Evolutionary conservation across 2,329 filamentous ascomycete species (phyloP).

Genomic region (Macroventuria anomochaeta): DNA sequence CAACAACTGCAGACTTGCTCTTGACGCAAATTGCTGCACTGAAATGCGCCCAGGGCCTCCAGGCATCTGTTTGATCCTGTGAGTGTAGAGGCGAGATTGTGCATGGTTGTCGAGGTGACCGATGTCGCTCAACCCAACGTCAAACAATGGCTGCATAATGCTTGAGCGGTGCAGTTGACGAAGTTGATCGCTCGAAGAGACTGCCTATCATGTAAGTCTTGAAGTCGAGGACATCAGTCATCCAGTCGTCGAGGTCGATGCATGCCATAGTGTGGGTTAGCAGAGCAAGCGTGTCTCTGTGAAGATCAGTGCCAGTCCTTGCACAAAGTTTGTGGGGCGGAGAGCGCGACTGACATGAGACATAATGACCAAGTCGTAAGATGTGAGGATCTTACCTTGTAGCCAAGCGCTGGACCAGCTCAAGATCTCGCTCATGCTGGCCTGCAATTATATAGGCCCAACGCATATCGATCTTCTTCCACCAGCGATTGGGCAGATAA

Average conservation of each 20-base stretch:
- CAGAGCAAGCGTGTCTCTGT: slow-evolving; percentile 26
- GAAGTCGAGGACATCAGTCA: slow-evolving; percentile 27
- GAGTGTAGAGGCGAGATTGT: no score
- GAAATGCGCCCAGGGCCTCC: no score
- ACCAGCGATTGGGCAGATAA: slow-evolving; percentile 63
- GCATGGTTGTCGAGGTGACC: no score
- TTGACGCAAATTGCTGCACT: neutral
- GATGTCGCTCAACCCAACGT: no score
- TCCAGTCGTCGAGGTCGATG: slow-evolving; percentile 27
- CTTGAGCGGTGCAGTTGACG: slow-evolving; percentile 3
- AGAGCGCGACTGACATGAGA: neutral
- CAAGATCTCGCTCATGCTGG: slow-evolving; percentile 51
- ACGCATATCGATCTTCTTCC: slow-evolving; percentile 53
- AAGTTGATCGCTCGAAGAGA: neutral
- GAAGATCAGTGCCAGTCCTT: slow-evolving; percentile 13
- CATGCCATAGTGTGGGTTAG: slow-evolving; percentile 25
- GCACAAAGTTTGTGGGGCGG: neutral
- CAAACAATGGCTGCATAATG: slow-evolving; percentile 17
- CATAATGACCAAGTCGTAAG: neutral
- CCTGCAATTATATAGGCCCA: slow-evolving; percentile 58
- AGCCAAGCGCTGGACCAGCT: slow-evolving; percentile 15
- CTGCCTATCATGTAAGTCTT: slow-evolving; percentile 22
- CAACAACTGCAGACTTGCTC: neutral
- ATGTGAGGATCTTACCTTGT: neutral
- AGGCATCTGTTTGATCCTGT: no score